phyloP scores from a whole-genome alignment of 768 basidiomycete species.

The Lyophyllum shimeji region DNA sequence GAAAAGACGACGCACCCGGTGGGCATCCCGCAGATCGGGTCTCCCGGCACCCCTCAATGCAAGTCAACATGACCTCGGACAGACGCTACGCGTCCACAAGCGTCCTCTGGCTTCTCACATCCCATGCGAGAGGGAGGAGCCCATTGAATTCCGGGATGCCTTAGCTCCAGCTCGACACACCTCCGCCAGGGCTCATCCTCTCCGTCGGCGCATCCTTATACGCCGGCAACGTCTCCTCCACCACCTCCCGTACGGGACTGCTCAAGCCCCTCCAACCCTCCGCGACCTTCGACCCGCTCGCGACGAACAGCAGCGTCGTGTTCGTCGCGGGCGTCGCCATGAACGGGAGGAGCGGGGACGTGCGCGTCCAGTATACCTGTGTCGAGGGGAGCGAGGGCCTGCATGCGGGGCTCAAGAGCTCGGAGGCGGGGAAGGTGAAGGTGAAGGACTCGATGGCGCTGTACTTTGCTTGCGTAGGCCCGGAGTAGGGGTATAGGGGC shows the following conservation, averaged over 20 bases:
- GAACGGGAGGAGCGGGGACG: constrained; percentile 13
- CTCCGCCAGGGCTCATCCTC: constrained; percentile 5
- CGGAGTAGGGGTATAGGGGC: constrained; percentile 12
- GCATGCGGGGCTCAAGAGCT: constrained; percentile 2
- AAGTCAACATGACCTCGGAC: too few species aligned
- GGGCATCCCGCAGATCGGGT: too few species aligned
- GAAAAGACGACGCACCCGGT: too few species aligned
- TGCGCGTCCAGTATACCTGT: constrained; percentile 17
- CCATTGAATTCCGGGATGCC: too few species aligned
- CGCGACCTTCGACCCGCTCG: constrained; percentile 8
- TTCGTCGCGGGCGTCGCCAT: constrained; percentile 14
- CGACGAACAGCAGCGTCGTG: constrained; percentile 7
- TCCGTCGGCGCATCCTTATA: constrained; percentile 11
- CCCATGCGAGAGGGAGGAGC: too few species aligned
- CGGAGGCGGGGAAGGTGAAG: constrained; percentile 13
- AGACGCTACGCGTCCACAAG: too few species aligned
- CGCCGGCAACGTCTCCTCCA: constrained; percentile 7
- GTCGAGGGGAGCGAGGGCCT: constrained; percentile 13
- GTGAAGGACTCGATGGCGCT: constrained; percentile 21
- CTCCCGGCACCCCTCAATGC: too few species aligned
- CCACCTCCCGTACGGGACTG: constrained; percentile 5
- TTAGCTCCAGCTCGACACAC: constrained; percentile 18
- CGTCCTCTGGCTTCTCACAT: too few species aligned
- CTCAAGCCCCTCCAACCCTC: constrained; percentile 3
- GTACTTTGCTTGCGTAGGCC: constrained; percentile 15